Evolutionary conservation across 2,329 filamentous ascomycete genomes (phyloP).

Genomic region (Huntiella abstrusa): DNA sequence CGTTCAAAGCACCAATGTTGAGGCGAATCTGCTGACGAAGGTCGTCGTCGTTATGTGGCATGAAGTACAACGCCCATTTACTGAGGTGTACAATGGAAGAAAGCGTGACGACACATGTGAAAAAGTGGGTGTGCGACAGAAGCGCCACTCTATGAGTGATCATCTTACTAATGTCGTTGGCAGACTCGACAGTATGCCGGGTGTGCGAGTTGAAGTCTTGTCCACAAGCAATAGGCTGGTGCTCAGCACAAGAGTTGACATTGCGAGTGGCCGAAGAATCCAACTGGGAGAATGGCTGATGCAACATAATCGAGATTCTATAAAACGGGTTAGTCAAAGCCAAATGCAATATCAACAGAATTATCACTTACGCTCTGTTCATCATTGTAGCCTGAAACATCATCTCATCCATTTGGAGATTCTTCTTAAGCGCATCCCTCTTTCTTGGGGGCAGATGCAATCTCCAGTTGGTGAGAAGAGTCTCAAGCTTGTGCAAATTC

Average conservation of each 20-base stretch:
- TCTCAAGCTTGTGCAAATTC: constrained; percentile 31
- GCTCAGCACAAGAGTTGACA: constrained; percentile 48
- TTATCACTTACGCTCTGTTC: constrained; percentile 28
- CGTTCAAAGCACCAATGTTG: constrained; percentile 57
- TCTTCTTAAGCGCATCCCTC: constrained; percentile 46
- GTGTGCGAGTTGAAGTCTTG: constrained; percentile 48
- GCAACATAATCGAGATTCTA: constrained; percentile 51
- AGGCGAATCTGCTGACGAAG: constrained; percentile 59
- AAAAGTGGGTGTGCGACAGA: constrained; percentile 62
- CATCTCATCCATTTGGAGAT: constrained; percentile 66
- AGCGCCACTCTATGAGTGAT: constrained; percentile 56
- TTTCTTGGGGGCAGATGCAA: constrained; percentile 60
- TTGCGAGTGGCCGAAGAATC: constrained; percentile 38
- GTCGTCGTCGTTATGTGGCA: constrained; percentile 42
- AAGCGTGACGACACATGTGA: constrained; percentile 61
- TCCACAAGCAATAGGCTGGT: constrained; percentile 30
- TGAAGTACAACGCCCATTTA: constrained; percentile 50
- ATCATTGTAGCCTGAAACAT: constrained; percentile 86
- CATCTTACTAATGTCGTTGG: constrained; percentile 56
- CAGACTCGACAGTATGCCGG: constrained; percentile 60
- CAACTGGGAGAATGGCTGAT: constrained; percentile 62
- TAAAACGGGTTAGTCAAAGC: neutral
- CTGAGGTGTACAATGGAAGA: constrained; percentile 67
- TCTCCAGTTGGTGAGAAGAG: constrained; percentile 50
- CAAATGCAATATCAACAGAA: neutral